Base-by-base conservation (phyloP, 179 eudicot genomes). In the Patellifolia procumbens region DNA sequence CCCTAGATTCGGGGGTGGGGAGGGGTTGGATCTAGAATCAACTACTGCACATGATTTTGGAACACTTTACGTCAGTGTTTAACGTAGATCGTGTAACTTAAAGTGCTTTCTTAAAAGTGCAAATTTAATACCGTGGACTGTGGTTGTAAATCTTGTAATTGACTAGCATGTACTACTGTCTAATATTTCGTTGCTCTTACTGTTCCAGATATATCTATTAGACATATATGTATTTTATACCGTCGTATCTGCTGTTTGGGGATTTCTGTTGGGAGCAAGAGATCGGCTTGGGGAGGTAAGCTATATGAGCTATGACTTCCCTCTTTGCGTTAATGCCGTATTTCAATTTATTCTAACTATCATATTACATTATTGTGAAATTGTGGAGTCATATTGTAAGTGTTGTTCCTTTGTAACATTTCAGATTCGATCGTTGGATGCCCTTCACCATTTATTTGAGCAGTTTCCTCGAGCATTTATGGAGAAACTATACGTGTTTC, bases 201-300 rank as follows among this genome's bases (percentile, higher is more conserved):
- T 79, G 35, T 73, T 74, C 87, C 97, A 96, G 99, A 94, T 96
- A 69, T 96, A 96, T 87, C 91, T 94, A 55, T 74, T 96, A 22
- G 99, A 96, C 81, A 85, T 87, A 68, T 78, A 88, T 78, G 76
- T 96, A 51, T 91, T 96, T 78, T 93, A 96, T 83, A 96, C 99
- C 12, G 64, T 96, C 60, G 77, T 96, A 53, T 96, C 99, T 64
- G 99, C 99, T 69, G 76, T 94, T 13, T 88, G 87, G 87, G 99
- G 99, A 56, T 94, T 96, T 79, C 80, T 96, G 87, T 86, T 96
- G 68, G 99, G 99, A 45, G 99, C 99, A 39, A 89, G 96, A 87
- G 99, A 91, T 89, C 97, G 98, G 37, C 89, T 96, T 74, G 99
- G 99, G 46, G 99, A 96, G 94, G 99, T 94, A 77, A 87, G 85